phyloP scores from a whole-genome alignment of 2,329 filamentous ascomycete genomes.

The Ustilaginoidea virens region DNA sequence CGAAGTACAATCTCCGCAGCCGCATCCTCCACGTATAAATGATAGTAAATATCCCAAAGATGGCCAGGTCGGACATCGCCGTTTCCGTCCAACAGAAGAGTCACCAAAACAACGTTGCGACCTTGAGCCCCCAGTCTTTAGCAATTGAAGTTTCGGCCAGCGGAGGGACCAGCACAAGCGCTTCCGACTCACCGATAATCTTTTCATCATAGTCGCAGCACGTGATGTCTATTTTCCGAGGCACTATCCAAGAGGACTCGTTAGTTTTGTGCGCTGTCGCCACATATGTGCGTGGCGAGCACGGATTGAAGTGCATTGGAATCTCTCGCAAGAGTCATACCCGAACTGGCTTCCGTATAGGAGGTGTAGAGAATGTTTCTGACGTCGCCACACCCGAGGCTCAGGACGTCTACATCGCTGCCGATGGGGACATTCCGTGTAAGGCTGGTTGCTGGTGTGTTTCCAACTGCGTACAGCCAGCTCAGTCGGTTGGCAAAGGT shows the following conservation, averaged over 20 bases:
- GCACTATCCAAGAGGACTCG: slow-evolving; percentile 15
- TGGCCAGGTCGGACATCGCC: slow-evolving; percentile 10
- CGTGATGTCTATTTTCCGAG: slow-evolving; percentile 35
- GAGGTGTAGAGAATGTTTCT: slow-evolving; percentile 40
- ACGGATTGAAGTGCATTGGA: background rate
- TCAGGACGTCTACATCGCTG: slow-evolving; percentile 31
- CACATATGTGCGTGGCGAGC: too few species aligned
- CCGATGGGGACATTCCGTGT: slow-evolving; percentile 31
- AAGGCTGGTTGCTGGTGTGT: slow-evolving; percentile 36
- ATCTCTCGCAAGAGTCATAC: slow-evolving; percentile 10
- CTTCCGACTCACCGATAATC: slow-evolving; percentile 27
- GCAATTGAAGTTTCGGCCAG: too few species aligned
- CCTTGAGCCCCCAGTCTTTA: slow-evolving; percentile 22
- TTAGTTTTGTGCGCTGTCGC: too few species aligned
- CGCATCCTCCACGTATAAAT: slow-evolving; percentile 27
- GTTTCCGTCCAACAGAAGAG: slow-evolving; percentile 29
- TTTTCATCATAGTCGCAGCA: slow-evolving; percentile 36
- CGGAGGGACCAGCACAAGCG: background rate
- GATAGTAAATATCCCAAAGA: slow-evolving; percentile 41
- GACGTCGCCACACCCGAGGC: slow-evolving; percentile 40
- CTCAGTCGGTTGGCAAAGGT: slow-evolving; percentile 14
- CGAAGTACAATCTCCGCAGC: slow-evolving; percentile 19
- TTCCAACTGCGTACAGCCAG: slow-evolving; percentile 34
- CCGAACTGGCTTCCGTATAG: slow-evolving; percentile 23
- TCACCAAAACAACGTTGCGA: slow-evolving; percentile 37